Conservation (phyloP, 805 yeast species). For the Pichia rugopelliculosa region DNA sequence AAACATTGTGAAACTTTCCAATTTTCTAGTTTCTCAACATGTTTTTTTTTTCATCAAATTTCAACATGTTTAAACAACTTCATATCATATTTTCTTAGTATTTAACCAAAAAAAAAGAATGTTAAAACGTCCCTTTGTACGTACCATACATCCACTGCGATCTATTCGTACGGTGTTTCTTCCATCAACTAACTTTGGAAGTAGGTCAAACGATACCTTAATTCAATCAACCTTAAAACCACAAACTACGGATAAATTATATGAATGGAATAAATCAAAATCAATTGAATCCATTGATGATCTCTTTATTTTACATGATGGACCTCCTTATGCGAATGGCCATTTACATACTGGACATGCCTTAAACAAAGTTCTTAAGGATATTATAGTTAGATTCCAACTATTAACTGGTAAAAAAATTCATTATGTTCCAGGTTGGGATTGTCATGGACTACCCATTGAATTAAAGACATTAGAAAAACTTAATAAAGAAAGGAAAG, state of each 20-base stretch:
- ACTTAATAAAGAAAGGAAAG: slow-evolving; percentile 27
- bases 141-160: neutral
- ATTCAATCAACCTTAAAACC: slow-evolving; percentile 40
- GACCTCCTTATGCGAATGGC: slow-evolving; percentile 98
- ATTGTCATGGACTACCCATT: slow-evolving; percentile 96
- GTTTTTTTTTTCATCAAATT: neutral
- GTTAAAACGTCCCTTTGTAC: neutral
- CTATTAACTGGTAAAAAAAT: slow-evolving; percentile 53
- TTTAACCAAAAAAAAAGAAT: too few relatives aligned
- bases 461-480: slow-evolving; percentile 73
- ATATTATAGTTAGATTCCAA: slow-evolving; percentile 69
- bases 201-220: slow-evolving; percentile 43
- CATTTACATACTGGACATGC: slow-evolving; percentile 90
- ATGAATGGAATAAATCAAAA: slow-evolving; percentile 49
- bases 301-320: slow-evolving; percentile 77
- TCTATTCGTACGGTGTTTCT: slow-evolving; percentile 27
- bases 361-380: slow-evolving; percentile 81
- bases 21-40: neutral
- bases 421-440: slow-evolving; percentile 92
- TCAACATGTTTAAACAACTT: too few relatives aligned
- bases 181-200: slow-evolving; percentile 65
- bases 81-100: too few relatives aligned
- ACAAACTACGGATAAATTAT: slow-evolving; percentile 51
- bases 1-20: neutral
- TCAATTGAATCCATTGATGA: slow-evolving; percentile 26